Base-by-base conservation (phyloP, 106 monocot species). In the Apostasia ramifera region DNA sequence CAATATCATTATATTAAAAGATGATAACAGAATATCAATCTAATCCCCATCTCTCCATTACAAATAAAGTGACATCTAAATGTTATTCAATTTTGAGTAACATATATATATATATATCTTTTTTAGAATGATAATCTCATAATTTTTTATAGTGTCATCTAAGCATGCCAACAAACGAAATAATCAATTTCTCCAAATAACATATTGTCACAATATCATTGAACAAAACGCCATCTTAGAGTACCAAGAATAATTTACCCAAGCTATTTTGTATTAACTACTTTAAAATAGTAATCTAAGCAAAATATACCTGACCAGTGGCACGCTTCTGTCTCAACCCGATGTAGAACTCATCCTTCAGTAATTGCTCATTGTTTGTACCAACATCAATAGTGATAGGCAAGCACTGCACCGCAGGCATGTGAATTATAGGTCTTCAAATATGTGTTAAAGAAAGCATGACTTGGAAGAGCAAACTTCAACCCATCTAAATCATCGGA, bases 341-440 rank as follows among this genome's bases (percentile, higher is more conserved):
- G 67, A 91, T 91, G 50, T 91, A 91, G 71, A 91, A 91, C 26
- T 91, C 91, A 75, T 87, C 84, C n/a, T 84, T 82, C 50, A 91
- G 63, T 47, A 91, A 63, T 37, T 86, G 62, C 61, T 84, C 84
- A 73, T 86, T 90, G 63, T 90, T 90, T 42, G 90, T 90, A 7
- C 89, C 90, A 49, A 90, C 90, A 77, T 90, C 87, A 75, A 91
- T 91, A 46, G 87, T 91, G 54, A 91, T 65, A 54, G 86, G 86
- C 61, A 91, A 81, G 74, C 91, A 84, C 91, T 91, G 74, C 1
- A 76, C 60, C 55, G 53, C 50, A 48, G 51, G 10, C 10, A 52
- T 52, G 51, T 52, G 10, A 10, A 52, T 52, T 52, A 53, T 58
- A 13, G 26, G n/a, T 57, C 8, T 11, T 46, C 8, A 70, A 14